These are phyloP conservation scores for Musa schizocarpa DNA, from an alignment of 176 grass and related monocot species.

Conservation along the genomic window DNA sequence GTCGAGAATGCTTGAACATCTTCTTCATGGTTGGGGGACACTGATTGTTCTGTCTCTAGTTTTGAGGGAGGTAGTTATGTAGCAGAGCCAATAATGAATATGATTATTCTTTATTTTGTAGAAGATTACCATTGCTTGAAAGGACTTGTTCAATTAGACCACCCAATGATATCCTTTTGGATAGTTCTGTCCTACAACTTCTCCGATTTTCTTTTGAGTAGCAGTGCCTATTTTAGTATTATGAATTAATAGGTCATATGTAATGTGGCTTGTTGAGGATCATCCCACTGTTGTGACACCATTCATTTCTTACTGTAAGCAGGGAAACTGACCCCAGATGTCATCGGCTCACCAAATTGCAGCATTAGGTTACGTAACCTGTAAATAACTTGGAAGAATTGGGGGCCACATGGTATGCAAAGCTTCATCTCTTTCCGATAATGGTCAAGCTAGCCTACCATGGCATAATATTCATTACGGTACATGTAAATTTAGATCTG, in stretches of 20 bases:
- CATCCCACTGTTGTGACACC: neutral
- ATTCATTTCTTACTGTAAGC: neutral
- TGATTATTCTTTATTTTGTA: no score
- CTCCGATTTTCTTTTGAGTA: neutral
- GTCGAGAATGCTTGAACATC: no score
- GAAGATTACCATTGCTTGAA: no score
- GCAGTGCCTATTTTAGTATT: neutral
- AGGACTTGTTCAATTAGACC: no score
- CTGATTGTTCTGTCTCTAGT: no score
- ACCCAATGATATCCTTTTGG: neutral
- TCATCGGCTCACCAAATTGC: neutral
- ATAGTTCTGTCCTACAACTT: neutral
- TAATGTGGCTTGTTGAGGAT: neutral
- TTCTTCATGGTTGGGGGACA: no score
- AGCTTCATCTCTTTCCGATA: neutral
- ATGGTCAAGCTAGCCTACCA: neutral
- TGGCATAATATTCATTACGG: constrained; percentile 3
- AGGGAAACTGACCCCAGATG: neutral
- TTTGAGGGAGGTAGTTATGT: no score
- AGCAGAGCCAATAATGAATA: no score
- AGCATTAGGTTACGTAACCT: constrained; percentile 16
- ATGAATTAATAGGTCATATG: neutral
- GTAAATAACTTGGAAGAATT: constrained; percentile 2
- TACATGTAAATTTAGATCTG: constrained; percentile 13
- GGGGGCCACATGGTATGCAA: constrained; percentile 8